Evolutionary conservation across 2,329 filamentous ascomycete genomes (phyloP), one percentile per base, ranked within the genome.

Genomic region (Scedosporium boydii): DNA sequence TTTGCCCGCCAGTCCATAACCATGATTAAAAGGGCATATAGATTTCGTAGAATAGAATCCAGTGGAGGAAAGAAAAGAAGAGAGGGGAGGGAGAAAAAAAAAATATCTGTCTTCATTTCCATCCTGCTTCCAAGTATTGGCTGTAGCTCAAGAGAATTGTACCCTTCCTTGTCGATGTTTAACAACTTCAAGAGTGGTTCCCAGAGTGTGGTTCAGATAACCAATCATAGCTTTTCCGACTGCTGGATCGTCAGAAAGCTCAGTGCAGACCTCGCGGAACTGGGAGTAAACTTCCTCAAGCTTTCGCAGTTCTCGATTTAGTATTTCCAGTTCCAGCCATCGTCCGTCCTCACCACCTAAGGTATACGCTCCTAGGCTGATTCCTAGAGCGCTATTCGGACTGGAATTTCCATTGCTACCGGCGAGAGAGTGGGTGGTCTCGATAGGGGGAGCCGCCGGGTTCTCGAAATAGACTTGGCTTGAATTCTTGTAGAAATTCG

Each of bases 271-370:
- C 59, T 78, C 77, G 26, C 75, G 71, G 67, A 80, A 80, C 38
- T 73, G 75, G 3, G 71, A 67, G 63, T 80, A 78, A 9, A 80
- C 73, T 51, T 78, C 76, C 62, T 80, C 75, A 41, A 82, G 72
- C 68, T 78, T 80, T 44, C 73, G 70, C 27, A 82, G 70, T 67
- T 82, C 80, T n/a, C 76, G 69, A n/a, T 75, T 70, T 23, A 82
- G 68, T 9, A 81, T 77, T 67, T 80, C 77, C 26, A 79, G 74
- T 69, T 81, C 77, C 7, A 81, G 65, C 76, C 78, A 78, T 53
- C 75, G 70, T 10, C 76, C 74, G 63, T 80, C 76, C 62, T 80
- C 77, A n/a, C 74, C 71, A 29, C 75, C 74, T 23, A 79, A 69
- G n/a, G 76, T 75, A 66, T 79, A 80, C 3, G 72, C 74, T 3